phyloP scores from a whole-genome alignment of 2,329 filamentous ascomycete genomes.

The Microdochium nivale region DNA sequence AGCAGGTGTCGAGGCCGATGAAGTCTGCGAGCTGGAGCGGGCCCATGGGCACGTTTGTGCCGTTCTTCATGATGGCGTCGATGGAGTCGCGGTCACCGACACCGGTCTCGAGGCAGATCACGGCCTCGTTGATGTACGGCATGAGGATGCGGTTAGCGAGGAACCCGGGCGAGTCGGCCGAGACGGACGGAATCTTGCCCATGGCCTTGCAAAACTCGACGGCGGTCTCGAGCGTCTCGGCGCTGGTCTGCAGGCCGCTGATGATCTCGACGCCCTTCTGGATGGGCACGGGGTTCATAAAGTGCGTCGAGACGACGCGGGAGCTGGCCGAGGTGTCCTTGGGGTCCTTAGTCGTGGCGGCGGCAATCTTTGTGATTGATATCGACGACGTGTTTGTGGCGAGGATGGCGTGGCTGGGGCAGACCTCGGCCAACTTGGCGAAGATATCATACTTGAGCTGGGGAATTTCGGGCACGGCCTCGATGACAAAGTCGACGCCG shows the following conservation, averaged over 20 bases:
- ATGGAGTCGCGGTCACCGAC: constrained; percentile 87
- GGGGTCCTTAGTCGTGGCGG: constrained; percentile 70
- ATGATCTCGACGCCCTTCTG: constrained; percentile 99
- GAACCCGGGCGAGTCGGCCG: constrained; percentile 87
- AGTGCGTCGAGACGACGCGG: constrained; percentile 90
- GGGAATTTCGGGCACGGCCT: constrained; percentile 90
- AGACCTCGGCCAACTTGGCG: constrained; percentile 69
- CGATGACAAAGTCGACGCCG: constrained; percentile 92
- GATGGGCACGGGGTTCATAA: constrained; percentile 97
- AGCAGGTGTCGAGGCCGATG: constrained; percentile 91
- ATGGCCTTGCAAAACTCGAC: constrained; percentile 81
- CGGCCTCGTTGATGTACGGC: constrained; percentile 96
- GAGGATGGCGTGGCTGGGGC: constrained; percentile 76
- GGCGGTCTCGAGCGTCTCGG: constrained; percentile 71
- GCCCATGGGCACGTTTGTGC: constrained; percentile 97
- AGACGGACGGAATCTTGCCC: constrained; percentile 85
- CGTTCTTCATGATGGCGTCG: constrained; percentile 98
- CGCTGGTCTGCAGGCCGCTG: constrained; percentile 82
- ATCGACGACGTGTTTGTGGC: constrained; percentile 99
- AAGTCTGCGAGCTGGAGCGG: constrained; percentile 91
- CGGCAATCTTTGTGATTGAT: constrained; percentile 91
- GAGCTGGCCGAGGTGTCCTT: constrained; percentile 74
- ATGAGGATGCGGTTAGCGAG: constrained; percentile 94
- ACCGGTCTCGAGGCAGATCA: constrained; percentile 91
- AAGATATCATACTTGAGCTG: constrained; percentile 86